phyloP scores from a whole-genome alignment of 2,329 filamentous ascomycete species.

The Diaporthe australafricana region DNA sequence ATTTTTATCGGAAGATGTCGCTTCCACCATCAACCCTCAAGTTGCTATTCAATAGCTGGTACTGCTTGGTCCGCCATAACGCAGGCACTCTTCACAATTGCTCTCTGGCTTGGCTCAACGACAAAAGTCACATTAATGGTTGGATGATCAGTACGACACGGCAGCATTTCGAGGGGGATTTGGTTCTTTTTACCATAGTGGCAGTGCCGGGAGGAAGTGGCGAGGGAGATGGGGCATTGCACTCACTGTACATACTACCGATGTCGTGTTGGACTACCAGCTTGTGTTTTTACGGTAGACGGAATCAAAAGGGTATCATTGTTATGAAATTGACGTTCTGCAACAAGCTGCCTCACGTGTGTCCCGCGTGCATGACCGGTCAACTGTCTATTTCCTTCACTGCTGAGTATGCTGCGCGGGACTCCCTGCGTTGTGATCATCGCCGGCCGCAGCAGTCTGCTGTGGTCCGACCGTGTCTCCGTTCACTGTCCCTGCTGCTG shows the following conservation, averaged over 20 bases:
- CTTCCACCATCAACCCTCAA: constrained; percentile 23
- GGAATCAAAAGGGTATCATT: constrained; percentile 37
- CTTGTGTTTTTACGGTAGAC: constrained; percentile 34
- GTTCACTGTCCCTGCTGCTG: background rate
- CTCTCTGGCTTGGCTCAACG: constrained; percentile 33
- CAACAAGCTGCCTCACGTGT: background rate
- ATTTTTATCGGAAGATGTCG: constrained; percentile 21
- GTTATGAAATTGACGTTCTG: constrained; percentile 7
- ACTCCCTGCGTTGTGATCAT: background rate
- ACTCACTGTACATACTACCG: constrained; percentile 38
- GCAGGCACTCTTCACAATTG: constrained; percentile 29
- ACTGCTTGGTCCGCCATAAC: constrained; percentile 10
- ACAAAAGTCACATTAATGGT: constrained; percentile 27
- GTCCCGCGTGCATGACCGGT: background rate
- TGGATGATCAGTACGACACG: constrained; percentile 35
- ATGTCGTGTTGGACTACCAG: constrained; percentile 36
- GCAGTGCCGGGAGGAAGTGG: constrained; percentile 17
- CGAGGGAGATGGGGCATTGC: constrained; percentile 34
- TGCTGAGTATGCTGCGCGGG: background rate
- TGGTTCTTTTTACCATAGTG: constrained; percentile 35
- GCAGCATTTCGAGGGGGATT: constrained; percentile 34
- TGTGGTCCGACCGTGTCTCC: background rate
- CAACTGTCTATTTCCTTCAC: background rate
- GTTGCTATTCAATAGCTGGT: constrained; percentile 35
- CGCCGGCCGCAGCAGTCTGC: background rate